Evolutionary conservation across 2,329 filamentous ascomycete genomes (phyloP).

Genomic region (Aspergillus oerlinghausenensis): DNA sequence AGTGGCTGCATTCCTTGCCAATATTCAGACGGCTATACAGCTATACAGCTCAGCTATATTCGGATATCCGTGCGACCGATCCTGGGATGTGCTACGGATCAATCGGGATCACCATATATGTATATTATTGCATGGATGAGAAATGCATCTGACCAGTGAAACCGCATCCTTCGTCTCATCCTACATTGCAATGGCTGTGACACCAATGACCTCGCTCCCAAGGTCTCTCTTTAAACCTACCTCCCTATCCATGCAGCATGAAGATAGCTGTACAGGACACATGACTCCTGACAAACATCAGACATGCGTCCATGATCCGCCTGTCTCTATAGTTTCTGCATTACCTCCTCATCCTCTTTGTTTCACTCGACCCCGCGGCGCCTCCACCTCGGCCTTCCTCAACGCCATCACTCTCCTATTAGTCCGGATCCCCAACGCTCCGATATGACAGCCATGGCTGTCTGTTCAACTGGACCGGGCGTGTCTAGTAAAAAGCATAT

Average conservation of each 20-base stretch:
- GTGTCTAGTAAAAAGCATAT: background rate
- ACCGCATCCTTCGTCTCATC: background rate
- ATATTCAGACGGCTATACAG: background rate
- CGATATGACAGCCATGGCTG: background rate
- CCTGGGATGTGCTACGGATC: constrained; percentile 3
- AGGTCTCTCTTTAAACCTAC: too few relatives aligned
- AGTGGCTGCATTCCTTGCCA: background rate
- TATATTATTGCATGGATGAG: background rate
- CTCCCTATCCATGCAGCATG: background rate
- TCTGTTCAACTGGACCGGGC: background rate
- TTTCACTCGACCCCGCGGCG: background rate
- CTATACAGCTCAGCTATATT: background rate
- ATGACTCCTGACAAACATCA: background rate
- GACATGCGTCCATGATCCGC: background rate
- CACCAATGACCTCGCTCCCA: background rate
- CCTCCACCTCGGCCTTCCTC: background rate
- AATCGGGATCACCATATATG: background rate
- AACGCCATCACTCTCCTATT: background rate
- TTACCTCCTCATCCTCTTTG: background rate
- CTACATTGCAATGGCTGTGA: background rate
- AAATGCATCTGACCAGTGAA: background rate
- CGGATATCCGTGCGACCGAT: background rate
- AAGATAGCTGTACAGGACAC: background rate
- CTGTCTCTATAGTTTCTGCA: background rate
- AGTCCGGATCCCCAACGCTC: background rate